A percentile compares a stretch with the other conserved stretches of the same genome.
Evolutionary conservation across 1,284 basidiomycete species (phyloP).

Genomic region (Sphagnurus paluster): DNA sequence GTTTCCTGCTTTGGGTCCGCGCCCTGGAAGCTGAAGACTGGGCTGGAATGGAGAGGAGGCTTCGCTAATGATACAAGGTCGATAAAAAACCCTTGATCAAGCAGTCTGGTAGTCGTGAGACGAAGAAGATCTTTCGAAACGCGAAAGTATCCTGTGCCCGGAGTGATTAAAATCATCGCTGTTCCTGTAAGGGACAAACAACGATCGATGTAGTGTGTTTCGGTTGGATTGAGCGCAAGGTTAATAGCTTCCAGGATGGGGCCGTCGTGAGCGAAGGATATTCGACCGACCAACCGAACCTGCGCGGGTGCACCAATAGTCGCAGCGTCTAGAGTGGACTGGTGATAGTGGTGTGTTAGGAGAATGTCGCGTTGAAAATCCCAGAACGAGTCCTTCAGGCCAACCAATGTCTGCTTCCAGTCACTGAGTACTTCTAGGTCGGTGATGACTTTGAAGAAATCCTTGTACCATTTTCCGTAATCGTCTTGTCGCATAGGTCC

Average conservation of each 20-base stretch:
- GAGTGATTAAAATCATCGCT: conserved; percentile 85
- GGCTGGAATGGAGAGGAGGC: conserved; percentile 90
- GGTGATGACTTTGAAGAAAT: conserved; percentile 94
- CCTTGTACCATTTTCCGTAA: conserved; percentile 85
- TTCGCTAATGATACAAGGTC: conserved; percentile 92
- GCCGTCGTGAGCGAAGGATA: conserved; percentile 91
- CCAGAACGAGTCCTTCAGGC: conserved; percentile 87
- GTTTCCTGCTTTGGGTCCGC: conserved; percentile 44
- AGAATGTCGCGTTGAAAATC: conserved; percentile 87
- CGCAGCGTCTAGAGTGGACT: conserved; percentile 46
- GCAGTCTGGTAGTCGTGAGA: conserved; percentile 92
- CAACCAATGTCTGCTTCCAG: conserved; percentile 85
- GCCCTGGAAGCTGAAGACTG: conserved; percentile 82
- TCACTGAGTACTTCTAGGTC: conserved; percentile 88
- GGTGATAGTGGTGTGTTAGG: conserved; percentile 83
- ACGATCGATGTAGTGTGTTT: conserved; percentile 95
- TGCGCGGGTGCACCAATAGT: conserved; percentile 45
- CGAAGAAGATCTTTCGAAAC: conserved; percentile 91
- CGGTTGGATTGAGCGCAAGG: conserved; percentile 89
- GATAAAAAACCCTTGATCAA: conserved; percentile 91
- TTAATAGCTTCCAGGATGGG: conserved; percentile 95
- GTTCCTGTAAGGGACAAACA: conserved; percentile 92
- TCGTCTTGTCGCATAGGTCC: conserved; percentile 75
- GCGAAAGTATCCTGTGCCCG: conserved; percentile 92
- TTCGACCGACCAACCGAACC: conserved; percentile 72